A percentile compares a stretch with the other conserved stretches of the same genome.
phyloP scores from a whole-genome alignment of 148 eudicot species.

The Talinum fruticosum region DNA sequence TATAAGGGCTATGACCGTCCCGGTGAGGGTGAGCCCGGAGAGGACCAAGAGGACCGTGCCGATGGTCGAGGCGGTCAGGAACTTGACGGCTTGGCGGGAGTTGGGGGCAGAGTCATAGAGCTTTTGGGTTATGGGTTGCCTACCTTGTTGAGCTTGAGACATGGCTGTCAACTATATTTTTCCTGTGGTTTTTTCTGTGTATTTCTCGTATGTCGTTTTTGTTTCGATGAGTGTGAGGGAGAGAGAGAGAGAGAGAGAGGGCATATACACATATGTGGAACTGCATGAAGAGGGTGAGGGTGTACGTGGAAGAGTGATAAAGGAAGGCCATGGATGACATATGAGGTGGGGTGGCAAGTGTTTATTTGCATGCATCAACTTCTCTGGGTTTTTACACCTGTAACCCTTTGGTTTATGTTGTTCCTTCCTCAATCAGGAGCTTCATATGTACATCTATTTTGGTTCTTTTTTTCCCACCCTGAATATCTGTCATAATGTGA shows the following conservation, averaged over 20 bases:
- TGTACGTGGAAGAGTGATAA: slow-evolving; percentile 15
- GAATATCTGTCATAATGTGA: too few species aligned
- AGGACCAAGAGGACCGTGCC: slow-evolving; percentile 26
- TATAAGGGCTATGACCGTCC: slow-evolving; percentile 24
- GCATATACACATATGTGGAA: too few species aligned
- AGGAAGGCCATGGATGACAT: not conserved
- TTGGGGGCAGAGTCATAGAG: slow-evolving; percentile 21
- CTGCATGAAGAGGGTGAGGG: not conserved
- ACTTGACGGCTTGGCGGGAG: slow-evolving; percentile 29
- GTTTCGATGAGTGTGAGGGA: not conserved
- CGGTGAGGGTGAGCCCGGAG: slow-evolving; percentile 28
- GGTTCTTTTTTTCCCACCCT: too few species aligned
- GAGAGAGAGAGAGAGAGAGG: not conserved
- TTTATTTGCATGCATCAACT: slow-evolving; percentile 23
- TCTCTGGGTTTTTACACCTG: slow-evolving; percentile 13
- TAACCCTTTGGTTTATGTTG: not conserved
- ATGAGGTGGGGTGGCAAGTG: slow-evolving; percentile 17
- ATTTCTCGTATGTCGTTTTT: too few species aligned
- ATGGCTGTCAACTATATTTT: not conserved
- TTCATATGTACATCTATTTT: too few species aligned
- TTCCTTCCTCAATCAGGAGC: not conserved
- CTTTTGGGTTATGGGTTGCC: slow-evolving; percentile 16
- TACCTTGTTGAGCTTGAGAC: slow-evolving; percentile 1
- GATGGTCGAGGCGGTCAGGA: slow-evolving; percentile 33
- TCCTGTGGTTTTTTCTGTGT: not conserved